Conservation (phyloP, 345 rosid species). For the Mallotus nudiflorus region DNA sequence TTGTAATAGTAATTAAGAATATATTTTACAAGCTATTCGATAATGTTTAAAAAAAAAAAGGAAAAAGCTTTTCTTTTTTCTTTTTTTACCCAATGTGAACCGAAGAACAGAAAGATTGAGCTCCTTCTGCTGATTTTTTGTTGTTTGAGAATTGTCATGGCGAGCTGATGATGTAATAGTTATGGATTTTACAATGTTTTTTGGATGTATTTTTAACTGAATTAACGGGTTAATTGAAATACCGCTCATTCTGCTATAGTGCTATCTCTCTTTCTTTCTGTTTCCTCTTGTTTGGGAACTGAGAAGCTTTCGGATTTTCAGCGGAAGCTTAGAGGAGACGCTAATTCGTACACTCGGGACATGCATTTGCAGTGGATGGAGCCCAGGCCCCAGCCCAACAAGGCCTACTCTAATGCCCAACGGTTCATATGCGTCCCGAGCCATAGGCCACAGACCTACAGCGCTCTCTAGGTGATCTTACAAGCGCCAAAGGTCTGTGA, state of each 20-base stretch:
- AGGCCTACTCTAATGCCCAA: too few relatives aligned
- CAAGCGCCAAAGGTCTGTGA: too few relatives aligned
- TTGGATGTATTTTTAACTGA: slow-evolving; percentile 25
- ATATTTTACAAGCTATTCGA: background rate
- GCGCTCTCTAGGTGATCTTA: too few relatives aligned
- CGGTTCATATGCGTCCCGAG: too few relatives aligned
- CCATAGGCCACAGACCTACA: too few relatives aligned
- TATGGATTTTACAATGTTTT: slow-evolving; percentile 16
- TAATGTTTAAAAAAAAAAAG: background rate
- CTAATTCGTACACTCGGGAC: too few relatives aligned
- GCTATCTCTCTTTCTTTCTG: too few relatives aligned
- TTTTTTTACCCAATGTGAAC: slow-evolving; percentile 61
- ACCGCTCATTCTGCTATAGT: slow-evolving; percentile 20
- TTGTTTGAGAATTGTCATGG: slow-evolving; percentile 36
- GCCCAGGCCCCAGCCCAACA: too few relatives aligned
- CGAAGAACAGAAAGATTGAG: slow-evolving; percentile 89
- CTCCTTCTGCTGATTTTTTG: slow-evolving; percentile 42
- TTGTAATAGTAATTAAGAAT: background rate
- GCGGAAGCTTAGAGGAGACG: too few relatives aligned
- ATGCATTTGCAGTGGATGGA: too few relatives aligned
- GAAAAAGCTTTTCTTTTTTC: background rate
- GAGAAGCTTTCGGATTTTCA: background rate
- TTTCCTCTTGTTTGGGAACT: background rate
- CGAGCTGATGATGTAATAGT: slow-evolving; percentile 26
- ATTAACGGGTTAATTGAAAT: slow-evolving; percentile 19